phyloP scores from a whole-genome alignment of 202 grass and related monocot species.

The Hordeum pubiflorum region DNA sequence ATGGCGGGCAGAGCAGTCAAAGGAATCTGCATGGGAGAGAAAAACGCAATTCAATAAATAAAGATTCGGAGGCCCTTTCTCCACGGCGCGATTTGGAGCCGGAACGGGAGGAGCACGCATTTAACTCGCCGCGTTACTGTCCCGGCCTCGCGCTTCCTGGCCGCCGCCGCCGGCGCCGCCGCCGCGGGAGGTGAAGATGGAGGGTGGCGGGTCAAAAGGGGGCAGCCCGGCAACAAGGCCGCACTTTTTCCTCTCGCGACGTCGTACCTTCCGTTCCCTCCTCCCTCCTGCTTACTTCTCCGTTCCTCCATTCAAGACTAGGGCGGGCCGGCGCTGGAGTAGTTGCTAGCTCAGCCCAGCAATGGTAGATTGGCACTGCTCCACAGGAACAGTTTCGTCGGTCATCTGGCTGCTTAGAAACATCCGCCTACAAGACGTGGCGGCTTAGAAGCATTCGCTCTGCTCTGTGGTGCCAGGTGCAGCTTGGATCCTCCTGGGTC shows the following conservation, averaged over 20 bases:
- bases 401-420: no score
- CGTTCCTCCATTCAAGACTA: neutral
- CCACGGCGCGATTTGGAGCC: constrained; percentile 8
- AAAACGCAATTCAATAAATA: neutral
- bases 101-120: neutral
- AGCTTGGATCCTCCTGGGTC: no score
- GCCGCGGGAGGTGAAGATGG: neutral
- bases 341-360: neutral
- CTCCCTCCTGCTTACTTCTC: neutral
- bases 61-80: neutral
- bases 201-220: neutral
- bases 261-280: neutral
- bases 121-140: neutral
- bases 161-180: constrained; percentile 1
- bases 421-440: neutral
- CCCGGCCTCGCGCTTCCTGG: neutral
- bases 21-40: constrained; percentile 19
- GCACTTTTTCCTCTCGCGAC: constrained; percentile 6
- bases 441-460: neutral
- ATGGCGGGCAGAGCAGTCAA: constrained; percentile 1
- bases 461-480: neutral
- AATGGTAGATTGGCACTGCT: neutral
- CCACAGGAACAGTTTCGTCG: no score
- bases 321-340: neutral
- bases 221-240: neutral